Conservation (phyloP, 768 basidiomycete genomes). For the Neoboletus brunneissimus region DNA sequence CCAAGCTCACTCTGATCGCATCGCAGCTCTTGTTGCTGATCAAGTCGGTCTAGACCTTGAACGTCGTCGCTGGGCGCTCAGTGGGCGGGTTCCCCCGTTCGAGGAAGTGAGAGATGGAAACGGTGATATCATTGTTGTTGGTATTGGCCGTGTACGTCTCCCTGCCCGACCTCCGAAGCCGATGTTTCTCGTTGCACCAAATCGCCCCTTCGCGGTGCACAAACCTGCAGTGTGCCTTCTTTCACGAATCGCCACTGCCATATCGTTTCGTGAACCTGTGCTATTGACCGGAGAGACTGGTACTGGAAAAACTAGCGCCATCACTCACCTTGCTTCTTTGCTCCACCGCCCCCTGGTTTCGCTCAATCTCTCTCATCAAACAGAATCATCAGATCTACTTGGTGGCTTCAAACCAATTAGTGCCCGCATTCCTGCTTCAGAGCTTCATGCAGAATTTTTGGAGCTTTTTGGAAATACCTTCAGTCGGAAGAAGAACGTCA, state of each 20-base stretch:
- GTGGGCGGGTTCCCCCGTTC: slow-evolving; percentile 63
- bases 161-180: slow-evolving; percentile 41
- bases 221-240: slow-evolving; percentile 77
- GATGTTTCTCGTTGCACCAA: slow-evolving; percentile 30
- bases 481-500: slow-evolving; percentile 84
- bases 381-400: slow-evolving; percentile 89
- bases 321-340: slow-evolving; percentile 83
- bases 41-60: slow-evolving; percentile 69
- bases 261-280: slow-evolving; percentile 75
- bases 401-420: slow-evolving; percentile 98
- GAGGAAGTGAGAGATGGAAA: slow-evolving; percentile 67
- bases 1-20: slow-evolving; percentile 44
- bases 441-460: slow-evolving; percentile 69
- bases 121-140: slow-evolving; percentile 54
- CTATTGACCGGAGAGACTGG: slow-evolving; percentile 97
- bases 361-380: slow-evolving; percentile 93
- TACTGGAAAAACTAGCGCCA: slow-evolving; percentile 95
- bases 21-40: slow-evolving; percentile 55
- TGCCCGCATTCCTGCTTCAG: slow-evolving; percentile 70
- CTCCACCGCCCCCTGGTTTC: slow-evolving; percentile 76
- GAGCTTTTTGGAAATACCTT: slow-evolving; percentile 84
- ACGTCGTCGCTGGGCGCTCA: slow-evolving; percentile 65
- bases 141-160: slow-evolving; percentile 62
- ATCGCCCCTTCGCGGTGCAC: slow-evolving; percentile 84
- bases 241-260: slow-evolving; percentile 72